These are phyloP conservation scores for Anisogramma anomala DNA, from an alignment of 2,329 filamentous ascomycete species.

Conservation along the genomic window DNA sequence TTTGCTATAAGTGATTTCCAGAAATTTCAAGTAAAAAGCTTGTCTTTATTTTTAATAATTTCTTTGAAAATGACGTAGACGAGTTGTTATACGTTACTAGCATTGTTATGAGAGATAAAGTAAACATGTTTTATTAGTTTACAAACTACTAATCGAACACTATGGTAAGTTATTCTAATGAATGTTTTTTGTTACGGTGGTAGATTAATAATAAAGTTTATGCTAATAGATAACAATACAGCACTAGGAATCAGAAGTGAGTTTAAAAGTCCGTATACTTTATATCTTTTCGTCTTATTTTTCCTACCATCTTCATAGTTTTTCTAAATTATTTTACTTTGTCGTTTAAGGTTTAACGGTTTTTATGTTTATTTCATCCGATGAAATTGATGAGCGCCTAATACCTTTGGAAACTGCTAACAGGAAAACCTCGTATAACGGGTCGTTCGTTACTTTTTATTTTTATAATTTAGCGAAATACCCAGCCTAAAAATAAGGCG, in stretches of 20 bases:
- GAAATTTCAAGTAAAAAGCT: no score
- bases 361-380: no score
- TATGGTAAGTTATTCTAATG: neutral
- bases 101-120: neutral
- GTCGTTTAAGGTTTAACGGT: no score
- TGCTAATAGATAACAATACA: neutral
- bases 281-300: conserved; percentile 1
- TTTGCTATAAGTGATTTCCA: no score
- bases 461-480: no score
- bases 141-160: neutral
- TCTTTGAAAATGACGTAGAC: neutral
- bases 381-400: no score
- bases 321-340: neutral
- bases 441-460: no score
- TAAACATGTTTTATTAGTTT: neutral
- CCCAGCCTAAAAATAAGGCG: no score
- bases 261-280: conserved; percentile 2
- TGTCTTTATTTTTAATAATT: neutral
- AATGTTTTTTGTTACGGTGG: neutral
- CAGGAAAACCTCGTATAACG: no score
- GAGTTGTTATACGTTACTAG: neutral
- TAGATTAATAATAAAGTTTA: conserved; percentile 12
- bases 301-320: neutral
- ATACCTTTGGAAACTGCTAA: no score
- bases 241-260: neutral